Base-by-base conservation (phyloP, 1,139 yeast species). In the Hemisphaericaspora subhashii region DNA sequence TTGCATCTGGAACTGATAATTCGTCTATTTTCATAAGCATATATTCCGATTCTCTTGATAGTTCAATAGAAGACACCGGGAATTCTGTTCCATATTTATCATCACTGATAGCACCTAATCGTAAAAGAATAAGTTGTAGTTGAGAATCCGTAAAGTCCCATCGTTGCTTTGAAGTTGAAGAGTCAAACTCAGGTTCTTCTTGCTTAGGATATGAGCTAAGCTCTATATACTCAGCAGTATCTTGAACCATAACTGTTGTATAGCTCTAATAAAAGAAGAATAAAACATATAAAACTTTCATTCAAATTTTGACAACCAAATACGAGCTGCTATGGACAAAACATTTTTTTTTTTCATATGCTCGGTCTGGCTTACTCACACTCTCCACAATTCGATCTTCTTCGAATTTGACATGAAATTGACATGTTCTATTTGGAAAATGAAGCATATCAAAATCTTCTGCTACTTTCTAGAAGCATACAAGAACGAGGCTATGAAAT, bases 21-120 rank as follows among this genome's bases (percentile, higher is more conserved):
- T 48, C 40, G 2, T 51, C 52, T 15, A 69, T 58, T 36, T 54
- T 60, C 14, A 54, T 53, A 10, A 69, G 46, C 66, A 71, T 66
- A 41, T 48, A 69, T 30, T 48, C 45, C 2, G 61, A 55, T 15
- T 46, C 52, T 15, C 41, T 37, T 4, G 68, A 55, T 8, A 61
- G 44, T 12, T 37, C 43, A 4, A 55, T 36, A 2, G 51, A 52
- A 1, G 46, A 47, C 11, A 55, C 38, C 8, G 39, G 26, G 5
- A 43, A 39, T 17, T 44, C 46, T 4, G 31, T 12, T 3, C 42
- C 39, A 42, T 51, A 59, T 7, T 51, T 56, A 23, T 62, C 64
- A 38, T 64, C 67, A 43, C 60, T 54, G 5, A 64, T 51, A 3
- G 55, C 52, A 1, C 72, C 72, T 2, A 66, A 45, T 15, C 72